Conservation (phyloP, 441 rosid genomes). For the Arabidopsis hybrid region DNA sequence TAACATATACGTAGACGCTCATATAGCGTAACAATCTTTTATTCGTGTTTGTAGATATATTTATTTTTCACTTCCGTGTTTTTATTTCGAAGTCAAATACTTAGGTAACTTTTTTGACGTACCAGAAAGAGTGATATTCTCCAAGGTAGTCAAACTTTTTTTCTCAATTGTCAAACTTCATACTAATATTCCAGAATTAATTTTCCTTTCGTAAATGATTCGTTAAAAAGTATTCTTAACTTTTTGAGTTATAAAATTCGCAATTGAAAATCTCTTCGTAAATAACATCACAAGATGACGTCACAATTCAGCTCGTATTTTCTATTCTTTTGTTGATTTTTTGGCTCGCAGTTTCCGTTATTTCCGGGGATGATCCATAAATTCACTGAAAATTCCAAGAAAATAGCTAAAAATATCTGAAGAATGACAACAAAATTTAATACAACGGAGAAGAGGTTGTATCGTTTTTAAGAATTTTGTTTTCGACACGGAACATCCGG, state of each 20-base stretch:
- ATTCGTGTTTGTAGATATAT: not conserved
- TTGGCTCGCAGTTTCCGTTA: slow-evolving; percentile 26
- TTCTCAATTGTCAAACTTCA: slow-evolving; percentile 7
- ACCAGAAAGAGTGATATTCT: slow-evolving; percentile 11
- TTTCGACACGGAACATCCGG: slow-evolving; percentile 1
- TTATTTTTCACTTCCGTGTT: not conserved
- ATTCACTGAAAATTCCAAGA: slow-evolving; percentile 9
- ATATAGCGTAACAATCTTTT: slow-evolving; percentile 19
- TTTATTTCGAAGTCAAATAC: slow-evolving; percentile 20
- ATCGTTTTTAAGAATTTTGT: slow-evolving; percentile 26
- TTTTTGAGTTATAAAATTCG: not conserved
- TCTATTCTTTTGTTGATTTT: not conserved
- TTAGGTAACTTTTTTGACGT: slow-evolving; percentile 14
- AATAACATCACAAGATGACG: slow-evolving; percentile 15
- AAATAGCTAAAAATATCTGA: slow-evolving; percentile 10
- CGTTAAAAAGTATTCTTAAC: not conserved
- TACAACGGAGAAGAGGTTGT: not conserved
- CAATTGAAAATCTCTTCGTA: not conserved
- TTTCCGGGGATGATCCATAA: slow-evolving; percentile 23
- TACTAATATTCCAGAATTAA: slow-evolving; percentile 14
- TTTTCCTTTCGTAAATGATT: slow-evolving; percentile 1
- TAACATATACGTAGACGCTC: slow-evolving; percentile 16
- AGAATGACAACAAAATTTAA: slow-evolving; percentile 21
- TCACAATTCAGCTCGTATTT: slow-evolving; percentile 6
- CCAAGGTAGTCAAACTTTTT: slow-evolving; percentile 15